Evolutionary conservation across 352 stramenopile genomes (phyloP).

Genomic region (Achlya hypogyna): DNA sequence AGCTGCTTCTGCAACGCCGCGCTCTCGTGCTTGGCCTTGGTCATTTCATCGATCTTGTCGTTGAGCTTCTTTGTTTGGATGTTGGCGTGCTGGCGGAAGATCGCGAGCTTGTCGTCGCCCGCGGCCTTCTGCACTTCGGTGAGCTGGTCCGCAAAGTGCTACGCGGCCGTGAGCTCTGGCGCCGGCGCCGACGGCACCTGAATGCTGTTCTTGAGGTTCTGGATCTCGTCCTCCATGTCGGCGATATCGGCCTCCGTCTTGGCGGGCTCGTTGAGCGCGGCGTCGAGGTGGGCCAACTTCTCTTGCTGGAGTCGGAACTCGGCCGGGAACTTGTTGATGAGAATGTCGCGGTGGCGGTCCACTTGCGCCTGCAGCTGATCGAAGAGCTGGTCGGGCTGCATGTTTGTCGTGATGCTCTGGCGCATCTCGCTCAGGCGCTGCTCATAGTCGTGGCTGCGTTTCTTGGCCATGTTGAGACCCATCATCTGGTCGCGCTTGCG

Average conservation of each 20-base stretch:
- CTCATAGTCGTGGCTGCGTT: conserved; percentile 59
- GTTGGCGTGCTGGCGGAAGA: conserved; percentile 84
- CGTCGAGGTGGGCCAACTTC: conserved; percentile 65
- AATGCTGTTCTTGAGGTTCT: conserved; percentile 47
- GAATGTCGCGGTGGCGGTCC: conserved; percentile 55
- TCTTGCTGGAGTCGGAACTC: conserved; percentile 72
- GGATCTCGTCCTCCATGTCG: conserved; percentile 78
- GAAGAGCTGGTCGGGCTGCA: conserved; percentile 80
- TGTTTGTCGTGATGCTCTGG: conserved; percentile 60
- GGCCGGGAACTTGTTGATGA: conserved; percentile 57
- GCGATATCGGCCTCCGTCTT: conserved; percentile 82
- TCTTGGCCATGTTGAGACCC: conserved; percentile 75
- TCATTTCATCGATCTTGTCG: conserved; percentile 85
- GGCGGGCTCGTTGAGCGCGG: conserved; percentile 52
- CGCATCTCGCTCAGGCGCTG: conserved; percentile 63
- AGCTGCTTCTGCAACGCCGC: conserved; percentile 50
- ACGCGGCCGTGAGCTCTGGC: background rate
- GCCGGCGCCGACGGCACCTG: conserved; percentile 14
- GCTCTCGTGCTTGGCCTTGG: conserved; percentile 52
- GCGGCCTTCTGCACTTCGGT: conserved; percentile 54
- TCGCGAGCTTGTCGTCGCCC: conserved; percentile 85
- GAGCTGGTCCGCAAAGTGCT: conserved; percentile 57
- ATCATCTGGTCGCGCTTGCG: conserved; percentile 85
- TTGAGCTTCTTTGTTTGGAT: conserved; percentile 82
- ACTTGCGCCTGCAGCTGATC: conserved; percentile 76